These are phyloP conservation scores for Lecanicillium sp. DNA, from an alignment of 2,329 filamentous ascomycete species.

Conservation along the genomic window DNA sequence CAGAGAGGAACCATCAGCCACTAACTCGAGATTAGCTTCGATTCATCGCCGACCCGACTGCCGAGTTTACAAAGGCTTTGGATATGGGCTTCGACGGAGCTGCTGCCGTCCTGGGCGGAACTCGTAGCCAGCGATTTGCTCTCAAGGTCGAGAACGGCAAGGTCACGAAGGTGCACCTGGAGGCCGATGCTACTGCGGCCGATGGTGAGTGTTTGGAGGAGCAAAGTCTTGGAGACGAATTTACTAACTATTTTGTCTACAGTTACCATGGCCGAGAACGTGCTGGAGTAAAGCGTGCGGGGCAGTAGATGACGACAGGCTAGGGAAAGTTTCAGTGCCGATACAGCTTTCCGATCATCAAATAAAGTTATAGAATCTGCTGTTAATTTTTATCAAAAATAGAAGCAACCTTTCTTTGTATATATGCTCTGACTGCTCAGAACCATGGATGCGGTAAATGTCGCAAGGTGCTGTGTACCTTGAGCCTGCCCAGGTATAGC, in stretches of 20 bases:
- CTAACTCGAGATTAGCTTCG: constrained; percentile 53
- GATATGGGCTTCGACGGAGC: constrained; percentile 73
- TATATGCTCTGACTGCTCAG: no score
- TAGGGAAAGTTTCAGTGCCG: no score
- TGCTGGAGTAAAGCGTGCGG: constrained; percentile 31
- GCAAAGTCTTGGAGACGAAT: background rate
- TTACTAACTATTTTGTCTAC: background rate
- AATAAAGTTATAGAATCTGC: no score
- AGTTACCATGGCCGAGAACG: constrained; percentile 46
- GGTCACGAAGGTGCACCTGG: constrained; percentile 72
- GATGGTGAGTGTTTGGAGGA: constrained; percentile 48
- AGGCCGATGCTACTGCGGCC: constrained; percentile 82
- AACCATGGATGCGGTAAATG: no score
- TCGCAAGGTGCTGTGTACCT: no score
- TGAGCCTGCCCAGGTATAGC: no score
- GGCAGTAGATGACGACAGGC: background rate
- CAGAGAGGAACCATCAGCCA: no score
- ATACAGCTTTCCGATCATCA: no score
- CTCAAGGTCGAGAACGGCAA: constrained; percentile 77
- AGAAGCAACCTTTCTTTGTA: no score
- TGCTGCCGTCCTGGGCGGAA: constrained; percentile 69
- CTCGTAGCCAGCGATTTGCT: constrained; percentile 82
- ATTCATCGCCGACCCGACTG: constrained; percentile 77
- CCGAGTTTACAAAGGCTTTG: constrained; percentile 72
- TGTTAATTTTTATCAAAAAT: no score